Conservation (phyloP, 805 yeast genomes). For the Candida chilensis region DNA sequence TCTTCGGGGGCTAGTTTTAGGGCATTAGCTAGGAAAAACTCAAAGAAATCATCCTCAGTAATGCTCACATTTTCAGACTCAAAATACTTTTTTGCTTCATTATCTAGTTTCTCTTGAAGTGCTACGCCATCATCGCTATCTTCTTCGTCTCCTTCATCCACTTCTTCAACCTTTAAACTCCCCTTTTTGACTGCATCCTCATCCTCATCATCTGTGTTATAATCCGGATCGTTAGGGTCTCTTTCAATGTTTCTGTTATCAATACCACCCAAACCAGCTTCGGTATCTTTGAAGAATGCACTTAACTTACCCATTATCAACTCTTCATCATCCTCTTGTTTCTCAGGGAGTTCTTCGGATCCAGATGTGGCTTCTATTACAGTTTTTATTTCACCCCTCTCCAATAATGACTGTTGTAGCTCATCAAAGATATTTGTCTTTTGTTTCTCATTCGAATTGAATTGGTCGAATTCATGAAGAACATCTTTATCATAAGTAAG, state of each 20-base stretch:
- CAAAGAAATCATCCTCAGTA: conserved; percentile 65
- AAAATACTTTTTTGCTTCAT: conserved; percentile 10
- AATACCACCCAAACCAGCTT: conserved; percentile 5
- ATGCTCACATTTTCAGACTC: conserved; percentile 29
- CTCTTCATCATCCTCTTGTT: conserved; percentile 6
- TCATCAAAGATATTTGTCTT: background rate
- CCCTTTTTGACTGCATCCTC: background rate
- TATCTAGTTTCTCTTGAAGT: conserved; percentile 10
- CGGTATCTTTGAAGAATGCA: conserved; percentile 10
- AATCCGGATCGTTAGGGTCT: conserved; percentile 5
- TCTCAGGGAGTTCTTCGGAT: conserved; percentile 1
- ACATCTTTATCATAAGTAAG: no score
- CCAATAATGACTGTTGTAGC: background rate
- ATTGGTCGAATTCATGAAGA: no score
- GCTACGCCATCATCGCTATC: conserved; percentile 9
- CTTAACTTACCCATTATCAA: conserved; percentile 12
- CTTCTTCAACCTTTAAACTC: background rate
- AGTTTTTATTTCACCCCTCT: background rate
- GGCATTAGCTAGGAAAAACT: conserved; percentile 49
- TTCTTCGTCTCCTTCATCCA: conserved; percentile 6
- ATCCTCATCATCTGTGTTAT: conserved; percentile 3
- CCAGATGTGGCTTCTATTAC: background rate
- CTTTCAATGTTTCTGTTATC: background rate
- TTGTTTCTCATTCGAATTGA: no score
- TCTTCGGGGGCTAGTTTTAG: conserved; percentile 37